Percentiles rank a stretch among this genome's conserved stretches.
Conservation (phyloP, 1,139 yeast species). For the Kodamaea ohmeri region DNA sequence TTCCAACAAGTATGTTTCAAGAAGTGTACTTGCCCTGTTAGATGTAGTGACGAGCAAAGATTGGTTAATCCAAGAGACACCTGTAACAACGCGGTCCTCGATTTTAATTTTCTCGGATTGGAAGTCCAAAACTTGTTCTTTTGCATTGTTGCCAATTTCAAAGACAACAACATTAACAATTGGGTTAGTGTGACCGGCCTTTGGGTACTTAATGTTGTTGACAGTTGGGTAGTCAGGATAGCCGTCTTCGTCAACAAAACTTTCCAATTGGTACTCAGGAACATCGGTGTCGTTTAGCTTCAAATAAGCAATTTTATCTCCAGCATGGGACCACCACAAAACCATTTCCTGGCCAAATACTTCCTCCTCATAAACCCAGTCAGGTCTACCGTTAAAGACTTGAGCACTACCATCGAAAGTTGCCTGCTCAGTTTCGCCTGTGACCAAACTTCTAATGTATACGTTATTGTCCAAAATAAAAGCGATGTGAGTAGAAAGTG, state of each 20-base stretch:
- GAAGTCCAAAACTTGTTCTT: slow-evolving; percentile 21
- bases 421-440: slow-evolving; percentile 27
- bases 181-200: slow-evolving; percentile 47
- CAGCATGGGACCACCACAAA: slow-evolving; percentile 60
- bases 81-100: slow-evolving; percentile 36
- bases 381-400: slow-evolving; percentile 56
- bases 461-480: slow-evolving; percentile 40
- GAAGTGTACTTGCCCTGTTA: slow-evolving; percentile 45
- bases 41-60: slow-evolving; percentile 38
- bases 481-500: slow-evolving; percentile 34
- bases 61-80: slow-evolving; percentile 42
- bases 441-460: slow-evolving; percentile 26
- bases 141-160: slow-evolving; percentile 20
- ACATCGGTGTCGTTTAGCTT: slow-evolving; percentile 52
- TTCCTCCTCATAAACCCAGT: slow-evolving; percentile 65
- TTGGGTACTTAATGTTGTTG: slow-evolving; percentile 42
- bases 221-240: slow-evolving; percentile 42
- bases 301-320: slow-evolving; percentile 46
- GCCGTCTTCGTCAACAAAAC: slow-evolving; percentile 49
- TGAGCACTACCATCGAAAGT: slow-evolving; percentile 51
- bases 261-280: slow-evolving; percentile 52
- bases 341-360: slow-evolving; percentile 50
- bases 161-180: slow-evolving; percentile 38
- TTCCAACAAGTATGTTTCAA: slow-evolving; percentile 40
- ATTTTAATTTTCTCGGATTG: slow-evolving; percentile 22